A percentile compares a stretch with the other conserved stretches of the same genome.
Conservation (phyloP, 1,284 basidiomycete genomes). For the Paramarasmius palmivorus region DNA sequence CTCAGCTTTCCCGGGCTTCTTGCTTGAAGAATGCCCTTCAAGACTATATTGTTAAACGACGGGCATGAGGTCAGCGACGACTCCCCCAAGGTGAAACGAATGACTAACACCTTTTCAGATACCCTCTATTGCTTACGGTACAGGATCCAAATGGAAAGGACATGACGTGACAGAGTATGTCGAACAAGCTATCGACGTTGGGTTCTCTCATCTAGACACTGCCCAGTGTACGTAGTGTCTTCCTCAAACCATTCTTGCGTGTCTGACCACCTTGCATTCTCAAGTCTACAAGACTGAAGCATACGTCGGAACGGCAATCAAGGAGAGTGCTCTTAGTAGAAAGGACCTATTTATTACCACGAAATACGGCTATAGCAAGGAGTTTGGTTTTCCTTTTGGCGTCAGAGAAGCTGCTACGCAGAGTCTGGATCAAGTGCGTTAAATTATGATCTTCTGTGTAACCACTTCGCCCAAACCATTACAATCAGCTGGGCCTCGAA, state of each 20-base stretch:
- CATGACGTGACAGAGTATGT: conserved; percentile 31
- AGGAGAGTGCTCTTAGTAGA: conserved; percentile 47
- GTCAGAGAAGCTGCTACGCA: conserved; percentile 33
- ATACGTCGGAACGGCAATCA: conserved; percentile 51
- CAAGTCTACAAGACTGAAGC: conserved; percentile 53
- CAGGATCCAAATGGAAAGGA: conserved; percentile 24
- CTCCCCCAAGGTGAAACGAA: neutral
- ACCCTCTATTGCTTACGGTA: conserved; percentile 28
- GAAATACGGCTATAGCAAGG: conserved; percentile 44
- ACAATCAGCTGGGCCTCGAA: conserved; percentile 67
- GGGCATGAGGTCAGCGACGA: conserved; percentile 10
- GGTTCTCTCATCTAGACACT: conserved; percentile 51
- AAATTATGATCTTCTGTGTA: too few relatives aligned
- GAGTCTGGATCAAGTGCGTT: conserved; percentile 38
- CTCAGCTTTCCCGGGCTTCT: too few relatives aligned
- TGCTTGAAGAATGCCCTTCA: conserved; percentile 25
- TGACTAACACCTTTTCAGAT: conserved; percentile 24
- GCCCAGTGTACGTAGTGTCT: conserved; percentile 36
- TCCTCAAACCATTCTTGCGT: conserved; percentile 2
- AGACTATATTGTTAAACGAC: conserved; percentile 18
- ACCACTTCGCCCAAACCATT: too few relatives aligned
- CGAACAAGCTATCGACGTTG: conserved; percentile 44
- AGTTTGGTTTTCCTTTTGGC: conserved; percentile 10
- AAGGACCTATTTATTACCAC: conserved; percentile 59
- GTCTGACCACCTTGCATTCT: neutral